These are phyloP conservation scores for Gaeumannomyces sp. DNA, from an alignment of 2,329 filamentous ascomycete genomes.

Conservation along the genomic window DNA sequence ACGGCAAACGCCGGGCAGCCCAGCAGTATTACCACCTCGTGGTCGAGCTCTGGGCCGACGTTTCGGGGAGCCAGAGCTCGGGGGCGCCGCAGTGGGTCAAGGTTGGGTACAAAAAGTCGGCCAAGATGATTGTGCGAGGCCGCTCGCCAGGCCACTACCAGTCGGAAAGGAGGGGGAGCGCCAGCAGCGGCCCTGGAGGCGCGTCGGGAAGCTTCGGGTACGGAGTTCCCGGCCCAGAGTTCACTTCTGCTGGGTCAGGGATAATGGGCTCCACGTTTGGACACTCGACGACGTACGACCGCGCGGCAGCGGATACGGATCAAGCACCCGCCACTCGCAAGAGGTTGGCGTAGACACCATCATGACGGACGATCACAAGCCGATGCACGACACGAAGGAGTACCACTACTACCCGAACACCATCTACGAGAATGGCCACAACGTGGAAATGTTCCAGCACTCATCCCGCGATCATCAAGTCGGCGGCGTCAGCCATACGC, in stretches of 20 bases:
- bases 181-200: constrained; percentile 61
- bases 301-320: constrained; percentile 34
- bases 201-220: constrained; percentile 54
- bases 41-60: constrained; percentile 72
- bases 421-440: constrained; percentile 39
- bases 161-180: constrained; percentile 60
- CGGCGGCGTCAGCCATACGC: constrained; percentile 15
- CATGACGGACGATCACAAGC: constrained; percentile 46
- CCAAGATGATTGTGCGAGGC: constrained; percentile 81
- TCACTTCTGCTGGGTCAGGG: constrained; percentile 28
- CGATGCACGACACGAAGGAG: constrained; percentile 40
- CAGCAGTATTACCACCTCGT: constrained; percentile 93
- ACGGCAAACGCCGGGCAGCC: constrained; percentile 81
- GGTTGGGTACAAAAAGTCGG: constrained; percentile 65
- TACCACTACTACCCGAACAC: constrained; percentile 50
- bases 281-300: constrained; percentile 30
- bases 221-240: constrained; percentile 29
- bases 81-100: constrained; percentile 55
- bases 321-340: constrained; percentile 36
- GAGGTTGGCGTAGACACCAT: constrained; percentile 45
- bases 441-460: constrained; percentile 45
- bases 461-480: constrained; percentile 24
- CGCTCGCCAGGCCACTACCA: constrained; percentile 78
- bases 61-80: constrained; percentile 27
- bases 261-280: constrained; percentile 34